These are phyloP conservation scores for Raddia guianensis DNA, from an alignment of 176 grass and related monocot genomes.

Conservation along the genomic window DNA sequence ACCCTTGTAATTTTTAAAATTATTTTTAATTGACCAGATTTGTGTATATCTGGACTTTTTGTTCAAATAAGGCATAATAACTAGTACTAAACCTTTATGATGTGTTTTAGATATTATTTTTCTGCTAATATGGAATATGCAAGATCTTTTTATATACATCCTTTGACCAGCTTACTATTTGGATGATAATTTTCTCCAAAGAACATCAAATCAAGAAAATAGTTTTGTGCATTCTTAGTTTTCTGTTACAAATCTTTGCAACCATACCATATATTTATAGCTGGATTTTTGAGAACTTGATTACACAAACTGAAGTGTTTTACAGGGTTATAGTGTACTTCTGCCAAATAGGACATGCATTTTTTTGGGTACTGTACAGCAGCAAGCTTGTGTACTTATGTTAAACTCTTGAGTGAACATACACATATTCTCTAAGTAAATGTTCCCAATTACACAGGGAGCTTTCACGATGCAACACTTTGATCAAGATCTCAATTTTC, in stretches of 20 bases:
- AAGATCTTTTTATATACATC: not conserved
- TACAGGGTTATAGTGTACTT: not conserved
- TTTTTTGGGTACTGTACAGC: not conserved
- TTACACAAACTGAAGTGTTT: not conserved
- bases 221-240: not conserved
- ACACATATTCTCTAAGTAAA: constrained; percentile 15
- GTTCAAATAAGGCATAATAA: not conserved
- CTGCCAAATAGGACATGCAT: not conserved
- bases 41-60: not conserved
- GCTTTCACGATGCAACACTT: constrained; percentile 88
- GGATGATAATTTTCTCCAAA: not conserved
- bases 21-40: not conserved
- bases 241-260: not conserved
- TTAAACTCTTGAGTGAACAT: not conserved
- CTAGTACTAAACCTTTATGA: not conserved
- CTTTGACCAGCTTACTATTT: not conserved
- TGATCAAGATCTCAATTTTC: constrained; percentile 97
- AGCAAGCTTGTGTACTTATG: constrained; percentile 3
- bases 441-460: constrained; percentile 59
- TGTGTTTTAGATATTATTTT: not conserved
- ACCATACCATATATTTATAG: no score
- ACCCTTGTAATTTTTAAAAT: no score
- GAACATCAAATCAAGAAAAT: not conserved
- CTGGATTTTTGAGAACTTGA: not conserved
- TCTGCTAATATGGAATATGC: not conserved